Evolutionary conservation across 495 filamentous ascomycete genomes (phyloP).

Genomic region (Pseudoneurospora amorphoporcata): DNA sequence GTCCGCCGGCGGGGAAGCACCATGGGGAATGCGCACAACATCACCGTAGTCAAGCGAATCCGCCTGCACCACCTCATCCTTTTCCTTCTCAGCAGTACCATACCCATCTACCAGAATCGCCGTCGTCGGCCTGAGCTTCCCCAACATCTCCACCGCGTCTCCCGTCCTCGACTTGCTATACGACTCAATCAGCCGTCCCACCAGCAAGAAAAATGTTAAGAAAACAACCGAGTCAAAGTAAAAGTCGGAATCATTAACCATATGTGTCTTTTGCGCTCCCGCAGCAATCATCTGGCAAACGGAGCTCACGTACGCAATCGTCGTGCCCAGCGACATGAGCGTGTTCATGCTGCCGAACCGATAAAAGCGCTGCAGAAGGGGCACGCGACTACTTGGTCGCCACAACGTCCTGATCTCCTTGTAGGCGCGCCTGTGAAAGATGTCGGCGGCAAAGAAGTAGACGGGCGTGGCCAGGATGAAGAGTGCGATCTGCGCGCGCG

Average conservation of each 20-base stretch:
- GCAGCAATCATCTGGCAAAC: constrained; percentile 67
- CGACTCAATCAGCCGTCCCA: constrained; percentile 70
- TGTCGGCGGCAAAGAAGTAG: constrained; percentile 79
- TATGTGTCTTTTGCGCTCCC: constrained; percentile 31
- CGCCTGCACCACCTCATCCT: constrained; percentile 39
- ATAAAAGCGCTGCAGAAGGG: constrained; percentile 69
- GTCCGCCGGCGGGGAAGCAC: constrained; percentile 78
- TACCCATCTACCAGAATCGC: constrained; percentile 55
- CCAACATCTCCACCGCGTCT: constrained; percentile 73
- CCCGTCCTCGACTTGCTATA: constrained; percentile 90
- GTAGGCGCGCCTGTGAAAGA: constrained; percentile 69
- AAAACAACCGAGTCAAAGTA: constrained; percentile 97
- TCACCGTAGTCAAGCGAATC: constrained; percentile 81
- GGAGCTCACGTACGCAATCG: constrained; percentile 79
- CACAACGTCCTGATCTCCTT: constrained; percentile 75
- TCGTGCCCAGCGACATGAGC: constrained; percentile 80
- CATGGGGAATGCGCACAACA: constrained; percentile 62
- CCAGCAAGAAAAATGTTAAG: constrained; percentile 80
- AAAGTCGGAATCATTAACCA: constrained; percentile 44
- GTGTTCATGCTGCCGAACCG: constrained; percentile 97
- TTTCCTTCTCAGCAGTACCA: constrained; percentile 17
- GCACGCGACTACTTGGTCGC: constrained; percentile 67
- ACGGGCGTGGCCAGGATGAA: constrained; percentile 83
- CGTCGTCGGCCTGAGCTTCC: constrained; percentile 68
- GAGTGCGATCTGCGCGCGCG: constrained; percentile 69